Base-by-base conservation (phyloP, 768 basidiomycete species). In the Termitomyces sp. region DNA sequence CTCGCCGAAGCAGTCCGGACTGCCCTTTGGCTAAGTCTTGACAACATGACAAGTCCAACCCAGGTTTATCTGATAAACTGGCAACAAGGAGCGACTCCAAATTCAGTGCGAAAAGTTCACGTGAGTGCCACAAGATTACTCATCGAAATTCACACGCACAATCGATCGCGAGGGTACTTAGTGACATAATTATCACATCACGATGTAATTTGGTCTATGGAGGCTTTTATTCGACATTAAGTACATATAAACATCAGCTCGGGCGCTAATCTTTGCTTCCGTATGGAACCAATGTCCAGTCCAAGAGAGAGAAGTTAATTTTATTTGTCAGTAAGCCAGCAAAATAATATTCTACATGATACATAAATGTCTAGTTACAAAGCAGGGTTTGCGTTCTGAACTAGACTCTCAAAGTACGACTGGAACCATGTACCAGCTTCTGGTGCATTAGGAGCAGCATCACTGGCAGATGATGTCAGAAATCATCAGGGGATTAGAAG, bases 351-450 rank as follows among this genome's bases (percentile, higher is more conserved):
- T 30, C 10, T 26, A 33, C 44, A 20, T 16, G 18, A 20, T 46
- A 28, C 20, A 22, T 22, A 12, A 6, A 32, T 28, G 18, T 36
- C 36, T 18, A 51, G 65, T 72, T 75, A 82, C 40, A 84, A 72
- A 42, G 82, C 42, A 3, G 84, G 83, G 71, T 74, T 82, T 53
- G 83, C 83, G 44, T 75, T 74, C 56, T 68, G 69, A 46, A 86
- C 81, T 56, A 86, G 69, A n/a, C 73, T 74, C 68, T 75, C 68
- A 70, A 86, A 86, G 74, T 80, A 86, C n/a, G 76, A 72, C 74
- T 86, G 83, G 83, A 85, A 85, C 84, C 85, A 86, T 44, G 80
- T 77, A 33, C 84, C 84, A 50, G 84, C 84, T 67, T 85, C 81
- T 33, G 84, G 84, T 12, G 84, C 81, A 51, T 80, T 80, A 59